Evolutionary conservation across 2,329 filamentous ascomycete genomes (phyloP).

Genomic region (Hymenoscyphus albidus): DNA sequence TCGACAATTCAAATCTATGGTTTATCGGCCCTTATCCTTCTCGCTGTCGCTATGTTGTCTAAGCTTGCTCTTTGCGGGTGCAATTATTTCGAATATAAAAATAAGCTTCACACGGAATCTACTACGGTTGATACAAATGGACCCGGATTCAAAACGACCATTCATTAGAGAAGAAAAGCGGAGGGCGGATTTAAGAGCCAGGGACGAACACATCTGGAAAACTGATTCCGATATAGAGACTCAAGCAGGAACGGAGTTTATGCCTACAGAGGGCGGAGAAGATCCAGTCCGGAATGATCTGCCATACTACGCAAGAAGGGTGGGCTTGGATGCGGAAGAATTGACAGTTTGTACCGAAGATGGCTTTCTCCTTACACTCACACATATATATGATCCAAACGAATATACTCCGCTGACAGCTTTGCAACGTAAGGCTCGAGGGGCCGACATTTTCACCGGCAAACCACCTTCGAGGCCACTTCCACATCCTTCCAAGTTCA

Average conservation of each 20-base stretch:
- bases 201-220: slow-evolving; percentile 61
- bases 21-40: slow-evolving; percentile 65
- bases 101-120: neutral
- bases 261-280: slow-evolving; percentile 73
- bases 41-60: slow-evolving; percentile 56
- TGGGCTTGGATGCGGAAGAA: slow-evolving; percentile 80
- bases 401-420: slow-evolving; percentile 57
- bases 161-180: slow-evolving; percentile 71
- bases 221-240: slow-evolving; percentile 45
- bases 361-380: slow-evolving; percentile 83
- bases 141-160: slow-evolving; percentile 58
- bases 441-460: slow-evolving; percentile 59
- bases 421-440: slow-evolving; percentile 49
- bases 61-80: neutral
- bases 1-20: slow-evolving; percentile 61
- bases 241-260: slow-evolving; percentile 47
- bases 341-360: slow-evolving; percentile 90
- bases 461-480: slow-evolving; percentile 38
- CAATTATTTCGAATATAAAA: neutral
- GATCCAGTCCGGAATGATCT: slow-evolving; percentile 78
- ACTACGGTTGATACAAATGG: slow-evolving; percentile 49
- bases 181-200: slow-evolving; percentile 52
- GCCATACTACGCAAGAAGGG: slow-evolving; percentile 79
- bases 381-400: slow-evolving; percentile 83
- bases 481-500: slow-evolving; percentile 24